Conservation (phyloP, 768 basidiomycete species). For the Russula lepida region DNA sequence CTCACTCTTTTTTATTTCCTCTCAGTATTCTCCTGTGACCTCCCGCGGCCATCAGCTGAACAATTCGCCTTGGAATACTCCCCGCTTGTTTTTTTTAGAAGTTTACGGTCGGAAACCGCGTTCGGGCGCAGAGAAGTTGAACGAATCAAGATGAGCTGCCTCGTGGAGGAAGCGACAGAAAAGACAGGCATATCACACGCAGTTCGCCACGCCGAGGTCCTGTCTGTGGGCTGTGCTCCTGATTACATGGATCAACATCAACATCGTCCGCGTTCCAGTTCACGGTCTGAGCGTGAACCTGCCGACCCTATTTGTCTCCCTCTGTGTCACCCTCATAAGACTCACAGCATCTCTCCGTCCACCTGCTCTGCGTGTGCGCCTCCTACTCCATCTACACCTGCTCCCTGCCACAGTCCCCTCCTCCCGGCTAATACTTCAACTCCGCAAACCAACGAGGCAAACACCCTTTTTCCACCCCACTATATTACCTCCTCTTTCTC, state of each 20-base stretch:
- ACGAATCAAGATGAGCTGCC: conserved; percentile 6
- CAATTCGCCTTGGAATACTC: neutral
- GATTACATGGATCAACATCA: conserved; percentile 14
- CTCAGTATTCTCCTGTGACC: neutral
- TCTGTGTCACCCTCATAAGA: conserved; percentile 9
- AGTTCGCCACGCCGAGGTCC: conserved; percentile 6
- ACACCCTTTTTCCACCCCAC: conserved; percentile 12
- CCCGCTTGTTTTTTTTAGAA: neutral
- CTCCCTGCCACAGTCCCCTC: neutral
- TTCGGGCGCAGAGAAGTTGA: conserved; percentile 11
- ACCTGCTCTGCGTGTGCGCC: neutral
- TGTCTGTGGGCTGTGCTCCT: conserved; percentile 11
- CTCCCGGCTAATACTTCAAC: conserved; percentile 13
- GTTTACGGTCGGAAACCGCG: neutral
- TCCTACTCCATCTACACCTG: conserved; percentile 5
- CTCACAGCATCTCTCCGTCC: conserved; percentile 1
- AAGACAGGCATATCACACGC: conserved; percentile 18
- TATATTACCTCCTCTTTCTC: conserved; percentile 13
- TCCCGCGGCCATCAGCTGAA: neutral
- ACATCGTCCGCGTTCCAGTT: conserved; percentile 15
- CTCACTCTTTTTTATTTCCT: neutral
- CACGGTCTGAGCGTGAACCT: conserved; percentile 13
- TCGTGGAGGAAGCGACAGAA: conserved; percentile 11
- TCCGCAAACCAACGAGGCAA: conserved; percentile 19
- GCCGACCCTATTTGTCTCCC: neutral